phyloP scores from a whole-genome alignment of 495 filamentous ascomycete species.

The Xylona heveae region DNA sequence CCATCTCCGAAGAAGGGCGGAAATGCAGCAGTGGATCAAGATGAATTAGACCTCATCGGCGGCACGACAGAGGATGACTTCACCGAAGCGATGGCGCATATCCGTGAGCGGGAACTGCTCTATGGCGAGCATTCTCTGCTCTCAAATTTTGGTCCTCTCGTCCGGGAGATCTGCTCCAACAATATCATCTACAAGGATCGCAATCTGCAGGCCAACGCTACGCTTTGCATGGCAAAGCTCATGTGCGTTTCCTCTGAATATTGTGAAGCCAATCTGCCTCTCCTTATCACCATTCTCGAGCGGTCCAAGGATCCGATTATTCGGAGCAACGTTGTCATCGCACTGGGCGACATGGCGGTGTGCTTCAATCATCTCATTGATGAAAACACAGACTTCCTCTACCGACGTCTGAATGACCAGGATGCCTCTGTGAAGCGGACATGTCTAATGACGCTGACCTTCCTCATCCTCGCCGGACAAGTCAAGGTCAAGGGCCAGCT shows the following conservation, averaged over 20 bases:
- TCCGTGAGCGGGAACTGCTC: conserved; percentile 82
- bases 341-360: conserved; percentile 95
- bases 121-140: conserved; percentile 74
- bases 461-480: conserved; percentile 90
- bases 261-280: conserved; percentile 78
- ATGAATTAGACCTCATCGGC: conserved; percentile 90
- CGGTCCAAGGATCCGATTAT: conserved; percentile 75
- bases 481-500: conserved; percentile 99
- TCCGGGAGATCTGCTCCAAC: conserved; percentile 81
- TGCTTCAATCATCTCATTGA: conserved; percentile 99
- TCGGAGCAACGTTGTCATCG: conserved; percentile 88
- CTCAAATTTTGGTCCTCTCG: conserved; percentile 73
- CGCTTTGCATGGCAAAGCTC: too few species aligned
- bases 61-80: conserved; percentile 98
- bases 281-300: conserved; percentile 96
- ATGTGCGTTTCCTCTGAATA: conserved; percentile 44
- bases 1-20: conserved; percentile 26
- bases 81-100: conserved; percentile 83
- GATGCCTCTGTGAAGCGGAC: conserved; percentile 87
- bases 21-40: conserved; percentile 25
- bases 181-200: conserved; percentile 74
- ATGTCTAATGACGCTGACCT: conserved; percentile 96
- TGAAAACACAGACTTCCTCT: conserved; percentile 96
- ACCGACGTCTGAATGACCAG: conserved; percentile 72
- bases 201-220: too few species aligned